Evolutionary conservation across 805 yeast species (phyloP), one percentile per base, ranked within the genome.

Genomic region (Sugiyamaella lignohabitans): DNA sequence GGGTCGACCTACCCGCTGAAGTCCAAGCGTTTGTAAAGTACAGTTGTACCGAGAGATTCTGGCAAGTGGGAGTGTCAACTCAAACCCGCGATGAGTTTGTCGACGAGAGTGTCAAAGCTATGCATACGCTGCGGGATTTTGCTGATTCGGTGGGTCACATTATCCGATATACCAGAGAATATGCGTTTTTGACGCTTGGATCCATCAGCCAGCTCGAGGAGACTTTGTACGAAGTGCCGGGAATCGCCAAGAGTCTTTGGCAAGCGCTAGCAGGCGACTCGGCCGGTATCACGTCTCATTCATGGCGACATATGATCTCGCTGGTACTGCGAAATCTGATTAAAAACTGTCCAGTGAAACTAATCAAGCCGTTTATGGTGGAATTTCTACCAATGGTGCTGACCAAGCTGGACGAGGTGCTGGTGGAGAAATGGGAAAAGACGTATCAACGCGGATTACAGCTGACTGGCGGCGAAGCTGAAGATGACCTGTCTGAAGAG

Each of bases 111-210:
- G 95, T 87, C 48, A 87, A 84, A 61, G 98, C 98, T 0, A 87
- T 93, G 71, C 84, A 84, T 53, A 89, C 98, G 0, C 68, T 93
- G 48, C 76, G 98, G 54, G 98, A 93, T 66, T 93, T 93, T 72
- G 98, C 98, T 0, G 98, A 94, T 62, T 84, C 95, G 11, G 95
- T 93, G 11, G 99, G 98, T 16, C 97, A 93, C 64, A 86, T 87
- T 59, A 82, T 93, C 14, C 74, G 98, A 58, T 93, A 94, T 60
- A 93, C 98, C 0, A 77, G 98, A 55, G 98, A 93, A 64, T 93
- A 94, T 62, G 95, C 96, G 2, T 85, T 88, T 61, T 67, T 91
- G 53, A 87, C 97, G 1, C 73, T 93, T 30, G 89, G 94, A 16
- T 86, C 96, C 1, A 84, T 93, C 43, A 79, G 96, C 0, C 91